phyloP scores from a whole-genome alignment of 1,284 basidiomycete species.

The Sanghuangporus sanghuang region DNA sequence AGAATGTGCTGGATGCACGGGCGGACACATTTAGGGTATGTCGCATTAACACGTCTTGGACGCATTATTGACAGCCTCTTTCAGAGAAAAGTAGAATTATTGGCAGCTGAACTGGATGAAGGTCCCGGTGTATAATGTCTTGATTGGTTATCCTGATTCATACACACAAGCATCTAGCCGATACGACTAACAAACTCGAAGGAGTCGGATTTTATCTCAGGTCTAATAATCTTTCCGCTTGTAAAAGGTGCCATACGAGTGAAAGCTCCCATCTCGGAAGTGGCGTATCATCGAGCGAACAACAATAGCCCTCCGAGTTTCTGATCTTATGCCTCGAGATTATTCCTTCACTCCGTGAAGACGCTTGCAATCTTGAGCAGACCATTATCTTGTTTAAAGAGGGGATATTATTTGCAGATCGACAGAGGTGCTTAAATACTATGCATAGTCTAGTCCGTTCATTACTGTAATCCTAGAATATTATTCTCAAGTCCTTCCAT shows the following conservation, averaged over 20 bases:
- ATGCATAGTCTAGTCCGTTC: neutral
- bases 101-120: constrained; percentile 57
- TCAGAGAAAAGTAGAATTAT: constrained; percentile 63
- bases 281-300: constrained; percentile 81
- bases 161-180: neutral
- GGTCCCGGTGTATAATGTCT: constrained; percentile 42
- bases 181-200: neutral
- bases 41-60: constrained; percentile 11
- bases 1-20: constrained; percentile 58
- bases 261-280: constrained; percentile 50
- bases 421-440: neutral
- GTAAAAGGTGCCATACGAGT: constrained; percentile 78
- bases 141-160: constrained; percentile 15
- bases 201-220: neutral
- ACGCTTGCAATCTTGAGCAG: neutral
- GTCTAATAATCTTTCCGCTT: constrained; percentile 40
- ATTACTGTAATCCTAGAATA: constrained; percentile 25
- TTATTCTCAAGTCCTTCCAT: constrained; percentile 51
- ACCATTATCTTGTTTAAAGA: neutral
- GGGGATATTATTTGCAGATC: neutral
- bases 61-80: constrained; percentile 16
- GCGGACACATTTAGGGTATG: constrained; percentile 59
- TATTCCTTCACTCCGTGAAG: neutral
- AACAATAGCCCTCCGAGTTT: constrained; percentile 18
- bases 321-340: neutral